A percentile compares a stretch with the other conserved stretches of the same genome.
These are phyloP conservation scores for Psilocybe cubensis DNA, from an alignment of 768 basidiomycete species.

Conservation along the genomic window DNA sequence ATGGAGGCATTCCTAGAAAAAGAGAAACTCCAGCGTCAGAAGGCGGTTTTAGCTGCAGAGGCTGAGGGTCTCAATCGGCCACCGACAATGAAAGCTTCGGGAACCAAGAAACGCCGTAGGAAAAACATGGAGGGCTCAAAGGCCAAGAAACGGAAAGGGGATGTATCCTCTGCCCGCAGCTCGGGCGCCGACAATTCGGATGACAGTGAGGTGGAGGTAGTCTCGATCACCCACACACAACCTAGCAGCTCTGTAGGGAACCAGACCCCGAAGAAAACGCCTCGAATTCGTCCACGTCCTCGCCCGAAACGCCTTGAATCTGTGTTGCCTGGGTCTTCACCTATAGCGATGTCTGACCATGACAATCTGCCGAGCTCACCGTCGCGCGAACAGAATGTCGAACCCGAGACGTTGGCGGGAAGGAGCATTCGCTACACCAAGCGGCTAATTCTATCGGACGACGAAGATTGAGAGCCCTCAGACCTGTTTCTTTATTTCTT, in stretches of 20 bases:
- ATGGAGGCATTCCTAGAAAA: constrained; percentile 82
- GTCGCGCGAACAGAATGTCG: constrained; percentile 9
- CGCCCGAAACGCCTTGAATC: constrained; percentile 17
- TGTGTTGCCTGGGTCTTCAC: constrained; percentile 11
- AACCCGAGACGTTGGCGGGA: constrained; percentile 9
- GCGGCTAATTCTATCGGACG: constrained; percentile 37
- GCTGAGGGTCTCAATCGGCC: constrained; percentile 45
- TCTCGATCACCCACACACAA: constrained; percentile 13
- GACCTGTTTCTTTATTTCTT: neutral
- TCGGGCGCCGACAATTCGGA: constrained; percentile 22
- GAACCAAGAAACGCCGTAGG: constrained; percentile 51
- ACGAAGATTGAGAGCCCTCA: constrained; percentile 12
- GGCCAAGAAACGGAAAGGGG: constrained; percentile 38
- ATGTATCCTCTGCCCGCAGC: constrained; percentile 19
- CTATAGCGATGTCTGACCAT: constrained; percentile 9
- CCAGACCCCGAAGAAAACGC: neutral
- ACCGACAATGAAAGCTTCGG: constrained; percentile 55
- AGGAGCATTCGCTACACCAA: constrained; percentile 21
- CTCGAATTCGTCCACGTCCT: constrained; percentile 20
- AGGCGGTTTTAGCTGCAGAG: constrained; percentile 49
- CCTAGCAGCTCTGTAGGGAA: neutral
- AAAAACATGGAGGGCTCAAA: constrained; percentile 31
- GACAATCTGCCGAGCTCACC: constrained; percentile 10
- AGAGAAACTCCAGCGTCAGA: constrained; percentile 66
- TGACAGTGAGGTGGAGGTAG: constrained; percentile 27